These are phyloP conservation scores for Eragrostis tef DNA, from an alignment of 202 grass and related monocot species.

Conservation along the genomic window DNA sequence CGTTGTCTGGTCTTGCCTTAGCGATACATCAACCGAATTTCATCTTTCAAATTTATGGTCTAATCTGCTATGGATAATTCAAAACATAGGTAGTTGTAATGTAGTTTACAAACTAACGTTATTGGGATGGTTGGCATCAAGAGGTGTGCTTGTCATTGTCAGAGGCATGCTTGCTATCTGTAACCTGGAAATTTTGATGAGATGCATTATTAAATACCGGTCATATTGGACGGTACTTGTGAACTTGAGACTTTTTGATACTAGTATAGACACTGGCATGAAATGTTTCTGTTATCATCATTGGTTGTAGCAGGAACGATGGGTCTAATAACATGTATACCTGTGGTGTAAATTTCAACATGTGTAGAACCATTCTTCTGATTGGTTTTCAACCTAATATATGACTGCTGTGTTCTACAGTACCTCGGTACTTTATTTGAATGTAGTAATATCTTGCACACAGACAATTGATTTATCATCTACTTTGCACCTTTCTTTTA, in stretches of 20 bases:
- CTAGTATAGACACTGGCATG: background rate
- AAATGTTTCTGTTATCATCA: background rate
- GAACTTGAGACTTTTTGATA: background rate
- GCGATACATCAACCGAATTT: no score
- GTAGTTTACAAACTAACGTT: background rate
- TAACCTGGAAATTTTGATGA: background rate
- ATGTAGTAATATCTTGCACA: constrained; percentile 10
- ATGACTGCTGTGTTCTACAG: background rate
- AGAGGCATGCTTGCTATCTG: background rate
- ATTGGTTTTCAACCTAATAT: background rate
- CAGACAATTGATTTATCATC: constrained; percentile 19
- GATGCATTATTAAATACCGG: background rate
- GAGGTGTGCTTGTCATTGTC: background rate
- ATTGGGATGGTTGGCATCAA: background rate
- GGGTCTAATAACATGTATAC: background rate
- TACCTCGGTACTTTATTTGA: constrained; percentile 12
- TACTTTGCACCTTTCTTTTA: constrained; percentile 38
- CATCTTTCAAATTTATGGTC: background rate
- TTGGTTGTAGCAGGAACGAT: background rate
- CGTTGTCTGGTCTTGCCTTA: background rate
- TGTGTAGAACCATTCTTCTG: background rate
- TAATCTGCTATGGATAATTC: background rate
- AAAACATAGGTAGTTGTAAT: background rate
- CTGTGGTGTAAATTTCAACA: background rate
- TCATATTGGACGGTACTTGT: background rate